phyloP scores from a whole-genome alignment of 106 monocot species.

The Ottelia alismoides region DNA sequence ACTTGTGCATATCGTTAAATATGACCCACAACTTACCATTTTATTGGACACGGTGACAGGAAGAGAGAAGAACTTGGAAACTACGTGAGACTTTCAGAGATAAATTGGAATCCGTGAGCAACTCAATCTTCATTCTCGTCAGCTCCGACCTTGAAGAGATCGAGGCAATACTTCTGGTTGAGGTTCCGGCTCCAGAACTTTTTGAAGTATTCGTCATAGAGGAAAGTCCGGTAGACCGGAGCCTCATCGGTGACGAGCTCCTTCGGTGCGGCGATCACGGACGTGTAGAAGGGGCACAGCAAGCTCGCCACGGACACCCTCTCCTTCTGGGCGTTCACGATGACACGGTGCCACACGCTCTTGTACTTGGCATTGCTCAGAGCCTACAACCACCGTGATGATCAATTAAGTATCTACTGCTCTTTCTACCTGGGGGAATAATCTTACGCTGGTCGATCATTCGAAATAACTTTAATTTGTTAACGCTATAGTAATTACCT shows the following conservation, averaged over 20 bases:
- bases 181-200: slow-evolving; percentile 47
- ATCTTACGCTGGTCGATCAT: no score
- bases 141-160: slow-evolving; percentile 40
- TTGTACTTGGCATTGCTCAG: slow-evolving; percentile 51
- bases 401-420: no score
- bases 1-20: no score
- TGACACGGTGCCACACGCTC: slow-evolving; percentile 57
- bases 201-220: slow-evolving; percentile 58
- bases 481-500: no score
- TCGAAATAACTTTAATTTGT: no score
- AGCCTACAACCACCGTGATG: slow-evolving; percentile 27
- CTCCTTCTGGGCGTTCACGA: slow-evolving; percentile 39
- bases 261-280: slow-evolving; percentile 30
- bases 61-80: no score
- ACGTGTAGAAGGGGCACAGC: slow-evolving; percentile 38
- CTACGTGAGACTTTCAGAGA: no score
- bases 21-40: no score
- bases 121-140: no score
- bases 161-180: slow-evolving; percentile 63
- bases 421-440: no score
- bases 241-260: slow-evolving; percentile 22
- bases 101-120: no score
- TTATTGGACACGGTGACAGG: no score
- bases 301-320: slow-evolving; percentile 62
- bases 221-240: slow-evolving; percentile 40